Base-by-base conservation (phyloP, 2,329 filamentous ascomycete genomes). In the Exophiala mesophila region DNA sequence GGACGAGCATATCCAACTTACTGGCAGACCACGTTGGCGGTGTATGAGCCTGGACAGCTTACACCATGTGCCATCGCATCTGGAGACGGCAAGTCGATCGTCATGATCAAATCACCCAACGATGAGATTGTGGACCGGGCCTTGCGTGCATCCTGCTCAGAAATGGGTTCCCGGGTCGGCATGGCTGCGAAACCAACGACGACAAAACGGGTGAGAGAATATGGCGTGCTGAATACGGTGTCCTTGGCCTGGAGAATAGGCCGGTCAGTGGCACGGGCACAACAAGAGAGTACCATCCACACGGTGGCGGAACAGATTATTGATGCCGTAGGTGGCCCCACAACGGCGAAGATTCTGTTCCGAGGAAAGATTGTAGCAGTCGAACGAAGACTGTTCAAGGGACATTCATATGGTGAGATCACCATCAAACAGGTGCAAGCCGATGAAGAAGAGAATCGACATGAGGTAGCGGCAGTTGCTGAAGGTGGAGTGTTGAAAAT, bases 281-380 rank as follows among this genome's bases (percentile, higher is more conserved):
- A 18, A n/a, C 67, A 53, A 6, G 56, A 55, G 36, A 53, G 26
- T 23, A 46, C 38, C 23, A 24, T 78, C 1, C 71, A 73, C 12
- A 69, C 60, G 9, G 73, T 81, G 2, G 76, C 76, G 1, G 74
- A 80, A 59, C 66, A 66, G 2, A 80, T 82, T 45, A 68, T 82
- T 12, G 66, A 72, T 0, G 76, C 41, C 10, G 48, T 50, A 12
- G 48, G 48, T n/a, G 48, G 48, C 0, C 53, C 63, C 0, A 63
- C 64, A 3, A 69, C 71, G 0, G 78, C 74, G 1, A 74, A 68
- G 47, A 69, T 82, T 6, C 54, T 83, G n/a, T 82, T 76, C 63
- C 71, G 74, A 44, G 79, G 80, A 19, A 83, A 83, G 62, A 80
- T 83, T 49, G 68, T 79, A 15, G 71, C 71, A 1, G 78, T 82